Conservation (phyloP, 148 eudicot species). For the Cornus suecica region DNA sequence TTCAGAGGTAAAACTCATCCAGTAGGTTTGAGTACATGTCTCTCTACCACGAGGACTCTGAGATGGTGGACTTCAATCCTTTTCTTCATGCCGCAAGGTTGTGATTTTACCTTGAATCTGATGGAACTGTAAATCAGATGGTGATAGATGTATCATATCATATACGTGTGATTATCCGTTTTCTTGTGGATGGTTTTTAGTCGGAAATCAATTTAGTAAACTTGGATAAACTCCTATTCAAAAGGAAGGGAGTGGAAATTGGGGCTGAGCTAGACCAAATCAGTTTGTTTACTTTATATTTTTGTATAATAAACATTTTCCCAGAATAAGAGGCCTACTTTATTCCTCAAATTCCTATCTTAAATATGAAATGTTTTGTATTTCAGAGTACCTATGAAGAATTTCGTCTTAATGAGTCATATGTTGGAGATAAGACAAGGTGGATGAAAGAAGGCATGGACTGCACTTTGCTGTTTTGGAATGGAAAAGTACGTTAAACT, state of each 20-base stretch:
- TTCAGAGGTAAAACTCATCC: neutral
- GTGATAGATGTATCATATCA: too few species aligned
- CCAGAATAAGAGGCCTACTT: neutral
- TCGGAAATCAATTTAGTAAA: neutral
- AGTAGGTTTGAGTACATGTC: too few species aligned
- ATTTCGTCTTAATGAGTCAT: conserved; percentile 41
- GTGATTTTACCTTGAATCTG: neutral
- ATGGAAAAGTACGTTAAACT: conserved; percentile 37
- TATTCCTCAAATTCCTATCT: neutral
- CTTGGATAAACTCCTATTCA: neutral
- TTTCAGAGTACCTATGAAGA: conserved; percentile 52
- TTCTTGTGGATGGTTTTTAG: neutral
- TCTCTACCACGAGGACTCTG: neutral
- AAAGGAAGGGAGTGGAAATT: too few species aligned
- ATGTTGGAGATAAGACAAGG: conserved; percentile 47
- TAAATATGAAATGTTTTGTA: neutral
- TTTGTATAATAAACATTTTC: too few species aligned
- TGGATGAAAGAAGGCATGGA: conserved; percentile 67
- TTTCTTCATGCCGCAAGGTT: neutral
- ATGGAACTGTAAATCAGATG: neutral
- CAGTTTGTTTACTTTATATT: neutral
- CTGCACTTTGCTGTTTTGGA: conserved; percentile 60
- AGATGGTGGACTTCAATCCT: neutral
- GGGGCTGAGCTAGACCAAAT: neutral
- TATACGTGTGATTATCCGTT: too few species aligned